Evolutionary conservation across 2,329 filamentous ascomycete species (phyloP).

Genomic region (Drechslerella stenobrocha): DNA sequence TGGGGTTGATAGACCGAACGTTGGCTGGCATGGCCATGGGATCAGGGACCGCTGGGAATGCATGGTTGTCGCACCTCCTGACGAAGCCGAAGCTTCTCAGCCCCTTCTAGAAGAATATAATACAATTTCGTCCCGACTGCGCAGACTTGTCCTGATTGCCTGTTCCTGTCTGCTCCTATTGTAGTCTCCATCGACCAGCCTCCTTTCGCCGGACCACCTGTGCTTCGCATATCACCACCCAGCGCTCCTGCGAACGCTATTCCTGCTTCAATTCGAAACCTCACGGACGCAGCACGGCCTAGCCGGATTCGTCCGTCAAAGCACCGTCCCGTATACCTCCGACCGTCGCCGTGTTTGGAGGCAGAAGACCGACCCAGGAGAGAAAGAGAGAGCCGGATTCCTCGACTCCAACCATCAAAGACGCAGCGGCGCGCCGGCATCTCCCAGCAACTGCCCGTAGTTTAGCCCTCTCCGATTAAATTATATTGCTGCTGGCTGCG

Average conservation of each 20-base stretch:
- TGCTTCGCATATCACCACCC: constrained; percentile 1
- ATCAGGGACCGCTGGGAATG: neutral
- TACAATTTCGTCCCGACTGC: neutral
- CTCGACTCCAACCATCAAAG: neutral
- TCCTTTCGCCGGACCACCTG: constrained; percentile 31
- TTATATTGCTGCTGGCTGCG: neutral
- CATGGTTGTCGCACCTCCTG: neutral
- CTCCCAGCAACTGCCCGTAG: constrained; percentile 5
- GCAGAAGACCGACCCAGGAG: too few relatives aligned
- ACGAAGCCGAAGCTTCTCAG: constrained; percentile 4
- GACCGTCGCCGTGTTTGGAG: neutral
- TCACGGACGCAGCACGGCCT: neutral
- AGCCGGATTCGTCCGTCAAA: constrained; percentile 1
- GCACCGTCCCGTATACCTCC: neutral
- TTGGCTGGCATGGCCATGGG: neutral
- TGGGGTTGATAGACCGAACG: too few relatives aligned
- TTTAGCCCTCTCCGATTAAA: neutral
- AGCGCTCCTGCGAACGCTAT: constrained; percentile 8
- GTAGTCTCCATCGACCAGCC: constrained; percentile 41
- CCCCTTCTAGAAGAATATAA: constrained; percentile 4
- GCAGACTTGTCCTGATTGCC: constrained; percentile 1
- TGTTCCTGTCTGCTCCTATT: neutral
- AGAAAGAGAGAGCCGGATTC: neutral
- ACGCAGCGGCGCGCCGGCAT: neutral
- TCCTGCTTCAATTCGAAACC: constrained; percentile 3